These are phyloP conservation scores for Phoma herbarum DNA, from an alignment of 2,329 filamentous ascomycete genomes.

Conservation along the genomic window DNA sequence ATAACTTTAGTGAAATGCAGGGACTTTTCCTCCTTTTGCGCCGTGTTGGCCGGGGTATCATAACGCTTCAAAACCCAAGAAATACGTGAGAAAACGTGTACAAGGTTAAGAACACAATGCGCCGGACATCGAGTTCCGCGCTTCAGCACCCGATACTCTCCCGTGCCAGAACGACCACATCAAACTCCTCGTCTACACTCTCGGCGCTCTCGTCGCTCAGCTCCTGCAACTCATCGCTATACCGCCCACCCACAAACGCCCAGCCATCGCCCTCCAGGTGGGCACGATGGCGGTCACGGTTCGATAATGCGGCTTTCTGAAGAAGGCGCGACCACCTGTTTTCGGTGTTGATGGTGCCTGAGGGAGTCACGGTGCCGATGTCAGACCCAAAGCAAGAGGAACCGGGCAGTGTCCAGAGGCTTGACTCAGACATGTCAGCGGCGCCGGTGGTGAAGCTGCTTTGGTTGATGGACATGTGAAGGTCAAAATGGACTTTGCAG, in stretches of 20 bases:
- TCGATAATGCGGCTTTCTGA: constrained; percentile 39
- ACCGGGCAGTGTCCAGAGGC: constrained; percentile 45
- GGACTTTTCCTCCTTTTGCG: constrained; percentile 1
- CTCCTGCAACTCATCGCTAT: constrained; percentile 32
- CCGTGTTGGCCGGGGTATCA: background rate
- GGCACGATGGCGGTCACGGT: constrained; percentile 40
- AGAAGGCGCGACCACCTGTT: constrained; percentile 27
- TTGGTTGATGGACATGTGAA: constrained; percentile 32
- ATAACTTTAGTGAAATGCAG: background rate
- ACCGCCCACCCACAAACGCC: constrained; percentile 38
- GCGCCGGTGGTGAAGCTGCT: constrained; percentile 36
- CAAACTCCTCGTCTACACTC: constrained; percentile 48
- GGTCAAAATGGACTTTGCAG: constrained; percentile 17
- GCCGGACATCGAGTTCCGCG: background rate
- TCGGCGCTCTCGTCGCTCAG: constrained; percentile 34
- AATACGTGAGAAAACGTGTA: background rate
- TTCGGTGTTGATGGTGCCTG: constrained; percentile 17
- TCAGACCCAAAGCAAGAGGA: constrained; percentile 44
- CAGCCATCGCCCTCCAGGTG: constrained; percentile 47
- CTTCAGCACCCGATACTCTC: constrained; percentile 15
- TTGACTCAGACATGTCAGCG: constrained; percentile 30
- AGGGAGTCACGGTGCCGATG: background rate
- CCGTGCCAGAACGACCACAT: constrained; percentile 40
- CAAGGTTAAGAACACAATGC: background rate
- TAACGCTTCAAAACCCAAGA: background rate